These are phyloP conservation scores for Plantago elongata DNA, from an alignment of 257 asterid species.

Conservation along the genomic window DNA sequence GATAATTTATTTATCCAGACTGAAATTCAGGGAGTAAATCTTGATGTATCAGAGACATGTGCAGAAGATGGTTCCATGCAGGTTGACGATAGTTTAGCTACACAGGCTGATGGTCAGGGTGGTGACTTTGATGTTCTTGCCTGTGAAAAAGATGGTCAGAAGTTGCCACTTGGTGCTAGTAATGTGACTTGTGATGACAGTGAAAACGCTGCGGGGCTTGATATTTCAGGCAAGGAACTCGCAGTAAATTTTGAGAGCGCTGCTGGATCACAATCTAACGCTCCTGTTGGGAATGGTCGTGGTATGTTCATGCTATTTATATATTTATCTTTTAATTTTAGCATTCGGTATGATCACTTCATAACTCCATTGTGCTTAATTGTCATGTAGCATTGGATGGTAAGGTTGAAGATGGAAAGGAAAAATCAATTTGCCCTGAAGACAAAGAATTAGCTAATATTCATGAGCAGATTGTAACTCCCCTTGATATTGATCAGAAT, in stretches of 20 bases:
- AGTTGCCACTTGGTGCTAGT: constrained; percentile 27
- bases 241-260: constrained; percentile 27
- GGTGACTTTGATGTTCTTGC: constrained; percentile 27
- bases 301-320: constrained; percentile 27
- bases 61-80: constrained; percentile 27
- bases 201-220: constrained; percentile 25
- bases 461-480: constrained; percentile 21
- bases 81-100: constrained; percentile 25
- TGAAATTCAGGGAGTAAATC: constrained; percentile 27
- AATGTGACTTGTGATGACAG: constrained; percentile 27
- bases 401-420: constrained; percentile 32
- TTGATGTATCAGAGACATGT: constrained; percentile 19
- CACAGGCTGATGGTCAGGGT: constrained; percentile 29
- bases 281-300: constrained; percentile 22
- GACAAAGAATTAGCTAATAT: constrained; percentile 23
- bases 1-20: constrained; percentile 24
- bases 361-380: constrained; percentile 15
- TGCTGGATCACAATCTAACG: constrained; percentile 31
- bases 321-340: neutral
- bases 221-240: constrained; percentile 26
- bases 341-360: constrained; percentile 5
- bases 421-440: constrained; percentile 26
- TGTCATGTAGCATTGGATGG: constrained; percentile 44
- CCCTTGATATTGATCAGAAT: constrained; percentile 28
- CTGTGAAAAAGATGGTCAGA: constrained; percentile 27